Conservation (phyloP, 768 basidiomycete genomes). For the Auricularia auricula-judae region DNA sequence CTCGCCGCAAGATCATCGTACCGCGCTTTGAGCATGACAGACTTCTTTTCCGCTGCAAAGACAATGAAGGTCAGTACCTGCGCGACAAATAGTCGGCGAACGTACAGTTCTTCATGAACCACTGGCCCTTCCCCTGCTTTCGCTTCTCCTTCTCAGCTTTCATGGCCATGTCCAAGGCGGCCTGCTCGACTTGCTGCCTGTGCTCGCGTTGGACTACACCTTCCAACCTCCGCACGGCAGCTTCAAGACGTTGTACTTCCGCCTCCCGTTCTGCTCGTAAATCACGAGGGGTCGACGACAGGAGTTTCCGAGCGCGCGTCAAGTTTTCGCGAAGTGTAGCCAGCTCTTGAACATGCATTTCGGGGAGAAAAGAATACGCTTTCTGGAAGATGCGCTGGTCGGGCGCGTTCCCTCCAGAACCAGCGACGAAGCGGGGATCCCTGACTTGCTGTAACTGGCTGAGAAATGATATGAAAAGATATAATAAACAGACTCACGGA, state of each 20-base stretch:
- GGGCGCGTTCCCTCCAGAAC: constrained; percentile 56
- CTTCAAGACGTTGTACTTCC: constrained; percentile 62
- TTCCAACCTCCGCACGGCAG: constrained; percentile 64
- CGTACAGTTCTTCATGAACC: constrained; percentile 79
- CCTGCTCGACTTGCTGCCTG: constrained; percentile 56
- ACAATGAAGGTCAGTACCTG: neutral
- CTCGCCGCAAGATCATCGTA: constrained; percentile 67
- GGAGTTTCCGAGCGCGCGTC: constrained; percentile 54
- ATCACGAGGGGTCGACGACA: constrained; percentile 50
- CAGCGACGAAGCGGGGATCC: constrained; percentile 76
- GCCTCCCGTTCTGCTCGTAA: constrained; percentile 47
- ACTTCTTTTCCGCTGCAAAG: constrained; percentile 62
- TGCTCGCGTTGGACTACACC: constrained; percentile 66
- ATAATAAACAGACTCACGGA: constrained; percentile 33
- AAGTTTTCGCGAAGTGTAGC: constrained; percentile 51
- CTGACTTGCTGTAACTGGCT: constrained; percentile 43
- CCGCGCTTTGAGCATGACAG: constrained; percentile 58
- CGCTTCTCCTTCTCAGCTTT: constrained; percentile 57
- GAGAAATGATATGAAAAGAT: neutral
- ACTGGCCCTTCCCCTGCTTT: constrained; percentile 65
- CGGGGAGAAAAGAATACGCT: constrained; percentile 66
- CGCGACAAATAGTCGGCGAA: constrained; percentile 2
- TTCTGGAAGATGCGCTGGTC: constrained; percentile 42
- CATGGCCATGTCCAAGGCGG: constrained; percentile 44
- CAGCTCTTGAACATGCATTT: constrained; percentile 55